phyloP scores from a whole-genome alignment of 106 monocot species.

The Acorus gramineus region DNA sequence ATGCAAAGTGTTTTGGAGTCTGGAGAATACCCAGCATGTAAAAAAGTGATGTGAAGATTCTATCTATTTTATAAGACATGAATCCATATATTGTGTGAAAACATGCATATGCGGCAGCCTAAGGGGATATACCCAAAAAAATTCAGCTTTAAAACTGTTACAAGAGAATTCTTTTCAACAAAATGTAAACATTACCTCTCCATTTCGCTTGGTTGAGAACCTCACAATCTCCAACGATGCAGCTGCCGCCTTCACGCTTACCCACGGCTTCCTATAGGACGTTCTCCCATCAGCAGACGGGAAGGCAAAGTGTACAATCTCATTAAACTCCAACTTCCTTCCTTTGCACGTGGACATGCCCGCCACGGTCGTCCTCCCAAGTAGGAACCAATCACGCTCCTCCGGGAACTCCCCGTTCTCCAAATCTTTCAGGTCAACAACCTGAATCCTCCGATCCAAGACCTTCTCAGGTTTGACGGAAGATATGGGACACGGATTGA shows the following conservation, averaged over 20 bases:
- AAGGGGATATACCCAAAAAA: neutral
- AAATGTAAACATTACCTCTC: constrained; percentile 41
- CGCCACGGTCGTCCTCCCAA: constrained; percentile 45
- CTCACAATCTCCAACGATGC: constrained; percentile 65
- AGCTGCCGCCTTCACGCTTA: constrained; percentile 32
- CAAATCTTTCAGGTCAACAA: constrained; percentile 11
- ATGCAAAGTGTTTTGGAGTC: no score
- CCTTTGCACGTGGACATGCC: constrained; percentile 61
- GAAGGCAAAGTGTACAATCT: constrained; percentile 70
- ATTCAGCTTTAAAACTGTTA: neutral
- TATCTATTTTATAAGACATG: no score
- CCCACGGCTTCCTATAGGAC: constrained; percentile 20
- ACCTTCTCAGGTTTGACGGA: constrained; percentile 23
- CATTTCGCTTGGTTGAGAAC: constrained; percentile 64
- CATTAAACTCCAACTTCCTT: constrained; percentile 30
- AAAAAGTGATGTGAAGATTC: no score
- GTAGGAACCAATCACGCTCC: constrained; percentile 64
- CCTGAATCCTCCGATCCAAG: constrained; percentile 11
- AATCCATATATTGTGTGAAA: no score
- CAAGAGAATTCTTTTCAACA: neutral
- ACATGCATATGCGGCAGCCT: no score
- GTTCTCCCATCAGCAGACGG: constrained; percentile 18
- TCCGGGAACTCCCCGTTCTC: constrained; percentile 53
- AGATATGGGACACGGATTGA: constrained; percentile 51
- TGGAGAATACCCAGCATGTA: no score